Evolutionary conservation across 306 rosid species (phyloP).

Genomic region (Cucurbita maxima): DNA sequence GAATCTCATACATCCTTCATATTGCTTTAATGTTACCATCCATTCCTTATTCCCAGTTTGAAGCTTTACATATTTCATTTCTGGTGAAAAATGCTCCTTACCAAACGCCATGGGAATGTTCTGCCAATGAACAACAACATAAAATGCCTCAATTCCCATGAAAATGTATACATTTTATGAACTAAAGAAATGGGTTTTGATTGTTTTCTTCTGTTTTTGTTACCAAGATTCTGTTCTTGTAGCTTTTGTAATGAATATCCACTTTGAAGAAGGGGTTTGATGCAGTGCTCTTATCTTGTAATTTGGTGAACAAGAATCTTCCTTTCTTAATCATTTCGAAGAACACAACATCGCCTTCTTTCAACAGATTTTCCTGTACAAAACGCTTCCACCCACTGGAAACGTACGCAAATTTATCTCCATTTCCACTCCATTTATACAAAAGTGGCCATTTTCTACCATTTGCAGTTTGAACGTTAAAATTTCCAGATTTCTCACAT

Average conservation of each 20-base stretch:
- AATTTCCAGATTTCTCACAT: background rate
- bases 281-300: background rate
- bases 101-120: background rate
- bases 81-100: background rate
- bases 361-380: slow-evolving; percentile 6
- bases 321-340: background rate
- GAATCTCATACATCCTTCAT: background rate
- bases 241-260: background rate
- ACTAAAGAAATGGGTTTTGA: no score
- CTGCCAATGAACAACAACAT: background rate
- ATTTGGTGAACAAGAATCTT: slow-evolving; percentile 4
- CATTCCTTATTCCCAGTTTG: background rate
- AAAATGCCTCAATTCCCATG: background rate
- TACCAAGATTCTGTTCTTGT: background rate
- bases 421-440: background rate
- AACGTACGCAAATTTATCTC: background rate
- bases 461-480: background rate
- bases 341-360: slow-evolving; percentile 14
- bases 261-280: background rate
- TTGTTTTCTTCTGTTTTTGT: background rate
- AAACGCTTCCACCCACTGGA: slow-evolving; percentile 27
- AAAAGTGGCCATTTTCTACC: slow-evolving; percentile 8
- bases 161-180: no score
- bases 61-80: background rate
- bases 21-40: background rate